Evolutionary conservation across 1,284 basidiomycete species (phyloP).

Genomic region (Megacollybia platyphylla): DNA sequence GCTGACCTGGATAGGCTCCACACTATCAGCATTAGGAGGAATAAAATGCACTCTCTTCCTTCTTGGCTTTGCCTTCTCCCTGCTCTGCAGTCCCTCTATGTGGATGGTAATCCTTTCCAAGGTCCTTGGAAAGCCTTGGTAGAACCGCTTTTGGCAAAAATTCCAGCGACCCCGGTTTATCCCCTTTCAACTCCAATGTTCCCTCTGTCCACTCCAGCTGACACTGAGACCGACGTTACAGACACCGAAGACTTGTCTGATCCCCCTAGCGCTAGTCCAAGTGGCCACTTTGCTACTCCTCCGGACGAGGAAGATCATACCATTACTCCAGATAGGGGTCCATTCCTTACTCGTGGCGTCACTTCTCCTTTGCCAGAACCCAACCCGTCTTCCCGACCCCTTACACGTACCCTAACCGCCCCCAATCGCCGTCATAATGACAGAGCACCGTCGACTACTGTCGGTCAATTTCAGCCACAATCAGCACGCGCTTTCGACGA

Average conservation of each 20-base stretch:
- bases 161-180: conserved; percentile 47
- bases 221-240: conserved; percentile 21
- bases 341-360: conserved; percentile 33
- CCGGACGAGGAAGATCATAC: conserved; percentile 59
- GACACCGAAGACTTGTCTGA: conserved; percentile 47
- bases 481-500: conserved; percentile 15
- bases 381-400: conserved; percentile 22
- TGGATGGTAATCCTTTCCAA: conserved; percentile 91
- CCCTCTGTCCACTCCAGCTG: conserved; percentile 35
- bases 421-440: conserved; percentile 42
- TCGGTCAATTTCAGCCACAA: conserved; percentile 7
- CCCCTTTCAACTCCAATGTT: conserved; percentile 54
- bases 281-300: conserved; percentile 13
- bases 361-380: conserved; percentile 25
- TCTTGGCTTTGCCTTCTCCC: conserved; percentile 85
- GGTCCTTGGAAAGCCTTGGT: conserved; percentile 85
- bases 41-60: conserved; percentile 82
- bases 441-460: conserved; percentile 14
- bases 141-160: conserved; percentile 62
- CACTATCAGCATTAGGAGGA: conserved; percentile 79
- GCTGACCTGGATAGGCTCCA: conserved; percentile 64
- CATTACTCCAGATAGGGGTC: conserved; percentile 49
- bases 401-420: conserved; percentile 56
- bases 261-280: conserved; percentile 22
- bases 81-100: conserved; percentile 73